Conservation (phyloP, 176 grass and related monocot genomes). For the Oryza rufipogon region DNA sequence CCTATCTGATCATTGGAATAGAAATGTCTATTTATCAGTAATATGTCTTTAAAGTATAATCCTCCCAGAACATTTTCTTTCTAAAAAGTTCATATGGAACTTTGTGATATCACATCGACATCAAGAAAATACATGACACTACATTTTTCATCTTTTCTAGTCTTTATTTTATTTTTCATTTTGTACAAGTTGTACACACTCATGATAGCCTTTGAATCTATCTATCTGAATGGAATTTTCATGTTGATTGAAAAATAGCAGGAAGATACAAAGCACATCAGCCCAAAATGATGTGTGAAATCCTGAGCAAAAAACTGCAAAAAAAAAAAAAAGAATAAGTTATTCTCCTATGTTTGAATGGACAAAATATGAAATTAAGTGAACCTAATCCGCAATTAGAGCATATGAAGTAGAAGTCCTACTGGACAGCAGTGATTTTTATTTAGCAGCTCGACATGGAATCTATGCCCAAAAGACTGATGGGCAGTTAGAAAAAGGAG, state of each 20-base stretch:
- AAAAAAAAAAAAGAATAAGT: neutral
- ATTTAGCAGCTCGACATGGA: neutral
- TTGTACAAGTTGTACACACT: constrained; percentile 6
- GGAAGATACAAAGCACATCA: neutral
- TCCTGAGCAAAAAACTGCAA: neutral
- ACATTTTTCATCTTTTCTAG: neutral
- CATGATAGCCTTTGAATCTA: constrained; percentile 10
- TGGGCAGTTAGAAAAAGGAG: constrained; percentile 30
- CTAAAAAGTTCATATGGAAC: neutral
- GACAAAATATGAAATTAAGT: neutral
- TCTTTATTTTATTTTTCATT: constrained; percentile 14
- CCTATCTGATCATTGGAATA: constrained; percentile 22
- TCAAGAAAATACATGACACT: neutral
- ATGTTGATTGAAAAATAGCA: neutral
- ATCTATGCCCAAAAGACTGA: constrained; percentile 29
- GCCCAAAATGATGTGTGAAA: neutral
- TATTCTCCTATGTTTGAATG: constrained; percentile 1
- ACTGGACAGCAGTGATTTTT: neutral
- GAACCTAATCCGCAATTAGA: neutral
- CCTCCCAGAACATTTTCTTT: neutral
- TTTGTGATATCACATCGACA: neutral
- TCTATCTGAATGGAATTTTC: constrained; percentile 23
- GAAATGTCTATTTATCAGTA: neutral
- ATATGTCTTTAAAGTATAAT: constrained; percentile 8
- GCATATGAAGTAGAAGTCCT: neutral